These are phyloP conservation scores for Diutina scorzettiae DNA, from an alignment of 1,139 yeast species.

Conservation along the genomic window DNA sequence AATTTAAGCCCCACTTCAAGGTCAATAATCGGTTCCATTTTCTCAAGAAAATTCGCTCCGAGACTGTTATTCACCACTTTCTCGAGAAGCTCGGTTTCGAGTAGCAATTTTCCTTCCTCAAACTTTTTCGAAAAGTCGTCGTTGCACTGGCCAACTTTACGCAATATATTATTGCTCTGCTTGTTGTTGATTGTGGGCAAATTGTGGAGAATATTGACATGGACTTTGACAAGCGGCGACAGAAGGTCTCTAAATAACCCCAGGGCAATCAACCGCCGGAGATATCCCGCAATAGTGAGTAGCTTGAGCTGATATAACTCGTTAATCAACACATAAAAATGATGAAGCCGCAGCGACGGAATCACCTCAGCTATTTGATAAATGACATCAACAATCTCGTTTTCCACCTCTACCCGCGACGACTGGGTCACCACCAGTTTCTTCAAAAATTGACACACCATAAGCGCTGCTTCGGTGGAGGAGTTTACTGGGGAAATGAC, in stretches of 20 bases:
- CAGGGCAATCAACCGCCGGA: conserved; percentile 70
- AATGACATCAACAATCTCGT: conserved; percentile 24
- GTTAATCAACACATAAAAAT: conserved; percentile 40
- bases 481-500: conserved; percentile 8
- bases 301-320: conserved; percentile 41
- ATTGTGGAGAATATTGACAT: conserved; percentile 38
- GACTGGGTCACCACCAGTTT: conserved; percentile 17
- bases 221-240: conserved; percentile 22
- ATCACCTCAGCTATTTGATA: conserved; percentile 15
- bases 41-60: conserved; percentile 10
- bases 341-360: conserved; percentile 12
- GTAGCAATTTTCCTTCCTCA: conserved; percentile 18
- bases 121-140: conserved; percentile 23
- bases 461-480: conserved; percentile 24
- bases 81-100: conserved; percentile 17
- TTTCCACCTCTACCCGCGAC: conserved; percentile 34
- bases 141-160: conserved; percentile 23
- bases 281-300: conserved; percentile 53
- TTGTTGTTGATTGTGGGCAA: conserved; percentile 41
- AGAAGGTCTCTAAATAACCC: conserved; percentile 50
- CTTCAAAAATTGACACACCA: conserved; percentile 28
- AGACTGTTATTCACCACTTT: conserved; percentile 12
- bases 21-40: conserved; percentile 12
- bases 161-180: conserved; percentile 38
- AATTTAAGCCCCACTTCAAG: conserved; percentile 31